Percentiles rank a stretch among this genome's conserved stretches.
phyloP scores from a whole-genome alignment of 805 yeast species.

The Metschnikowia colocasiae region DNA sequence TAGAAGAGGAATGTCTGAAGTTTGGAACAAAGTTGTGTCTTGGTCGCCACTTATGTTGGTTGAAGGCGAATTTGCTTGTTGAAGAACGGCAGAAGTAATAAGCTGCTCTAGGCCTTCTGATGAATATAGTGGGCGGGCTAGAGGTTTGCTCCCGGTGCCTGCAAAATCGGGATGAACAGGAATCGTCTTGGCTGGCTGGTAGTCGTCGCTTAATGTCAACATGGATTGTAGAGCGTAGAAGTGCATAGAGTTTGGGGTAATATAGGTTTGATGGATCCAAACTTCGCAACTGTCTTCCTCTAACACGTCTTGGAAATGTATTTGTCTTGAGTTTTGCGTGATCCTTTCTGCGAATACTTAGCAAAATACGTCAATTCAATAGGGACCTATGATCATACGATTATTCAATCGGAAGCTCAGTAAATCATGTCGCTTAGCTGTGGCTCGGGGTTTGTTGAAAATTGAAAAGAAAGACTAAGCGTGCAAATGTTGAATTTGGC shows the following conservation, averaged over 20 bases:
- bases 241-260: neutral
- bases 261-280: neutral
- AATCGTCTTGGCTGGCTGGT: slow-evolving; percentile 7
- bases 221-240: slow-evolving; percentile 4
- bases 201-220: slow-evolving; percentile 13
- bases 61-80: neutral
- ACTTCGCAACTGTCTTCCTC: neutral
- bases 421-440: slow-evolving; percentile 1
- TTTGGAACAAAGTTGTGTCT: neutral
- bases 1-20: slow-evolving; percentile 29
- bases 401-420: neutral
- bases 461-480: neutral
- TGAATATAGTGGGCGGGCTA: neutral
- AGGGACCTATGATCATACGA: slow-evolving; percentile 1
- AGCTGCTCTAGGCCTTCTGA: neutral
- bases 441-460: neutral
- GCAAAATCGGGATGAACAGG: slow-evolving; percentile 6
- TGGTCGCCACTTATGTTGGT: neutral
- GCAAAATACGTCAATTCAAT: slow-evolving; percentile 2
- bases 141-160: neutral
- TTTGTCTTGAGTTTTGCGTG: slow-evolving; percentile 6
- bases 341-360: slow-evolving; percentile 6
- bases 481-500: slow-evolving; percentile 6
- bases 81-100: neutral
- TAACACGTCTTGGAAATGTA: neutral